Evolutionary conservation across 2,329 filamentous ascomycete species (phyloP).

Genomic region (Arthrobotrys sinensis): DNA sequence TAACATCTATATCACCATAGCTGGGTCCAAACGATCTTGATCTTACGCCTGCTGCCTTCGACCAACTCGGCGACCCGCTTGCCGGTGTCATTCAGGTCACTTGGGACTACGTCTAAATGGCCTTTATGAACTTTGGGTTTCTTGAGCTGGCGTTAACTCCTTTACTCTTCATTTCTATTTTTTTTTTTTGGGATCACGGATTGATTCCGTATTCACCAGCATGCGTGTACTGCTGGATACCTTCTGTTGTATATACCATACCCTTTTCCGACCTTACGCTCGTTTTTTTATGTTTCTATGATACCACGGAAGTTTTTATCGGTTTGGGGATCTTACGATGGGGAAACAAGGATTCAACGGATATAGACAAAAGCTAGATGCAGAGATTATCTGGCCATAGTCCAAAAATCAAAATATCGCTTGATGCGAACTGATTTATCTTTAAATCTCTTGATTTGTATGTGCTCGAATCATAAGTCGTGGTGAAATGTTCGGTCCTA

Average conservation of each 20-base stretch:
- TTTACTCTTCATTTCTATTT: neutral
- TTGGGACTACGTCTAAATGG: conserved; percentile 50
- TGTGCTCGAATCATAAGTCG: neutral
- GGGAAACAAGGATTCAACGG: neutral
- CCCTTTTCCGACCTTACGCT: neutral
- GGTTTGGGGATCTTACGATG: conserved; percentile 4
- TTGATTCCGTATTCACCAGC: conserved; percentile 21
- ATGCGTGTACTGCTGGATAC: conserved; percentile 22
- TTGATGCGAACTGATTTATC: conserved; percentile 14
- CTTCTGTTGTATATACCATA: conserved; percentile 49
- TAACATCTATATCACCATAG: conserved; percentile 21
- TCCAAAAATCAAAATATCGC: conserved; percentile 14
- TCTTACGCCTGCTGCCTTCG: conserved; percentile 60
- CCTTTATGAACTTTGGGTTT: neutral
- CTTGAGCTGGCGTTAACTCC: conserved; percentile 13
- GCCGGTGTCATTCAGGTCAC: conserved; percentile 51
- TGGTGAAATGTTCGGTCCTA: neutral
- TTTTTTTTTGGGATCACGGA: neutral
- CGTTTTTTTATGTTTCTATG: conserved; percentile 24
- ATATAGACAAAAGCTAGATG: conserved; percentile 23
- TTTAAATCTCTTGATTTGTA: neutral
- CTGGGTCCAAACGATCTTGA: conserved; percentile 48
- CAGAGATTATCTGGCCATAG: conserved; percentile 19
- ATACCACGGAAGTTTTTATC: conserved; percentile 36
- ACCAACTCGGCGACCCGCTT: conserved; percentile 54